Base-by-base conservation (phyloP, 345 rosid genomes). In the Excoecaria agallocha region DNA sequence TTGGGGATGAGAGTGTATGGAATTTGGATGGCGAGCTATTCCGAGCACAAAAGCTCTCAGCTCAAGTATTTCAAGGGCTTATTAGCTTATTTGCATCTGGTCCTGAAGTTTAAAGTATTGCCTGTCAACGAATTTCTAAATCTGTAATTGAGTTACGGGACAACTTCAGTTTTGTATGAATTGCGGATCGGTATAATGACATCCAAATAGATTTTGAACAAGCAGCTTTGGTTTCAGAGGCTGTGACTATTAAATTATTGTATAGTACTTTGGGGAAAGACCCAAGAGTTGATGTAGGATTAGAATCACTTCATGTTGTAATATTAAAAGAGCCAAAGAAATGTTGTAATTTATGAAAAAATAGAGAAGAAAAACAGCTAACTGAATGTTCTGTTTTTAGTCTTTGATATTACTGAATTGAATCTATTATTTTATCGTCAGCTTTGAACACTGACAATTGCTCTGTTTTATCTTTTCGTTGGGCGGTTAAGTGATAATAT, bases 11-110 rank as follows among this genome's bases (percentile, higher is more conserved):
- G 85, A 90, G 97, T 75, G 76, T 88, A 55, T 94, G 97, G 97
- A 94, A 94, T 78, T 79, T 92, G 85, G 98, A 92, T 48, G 98
- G 98, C 9, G 98, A 94, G 93, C 89, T 87, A 72, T 90, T 94
- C 66, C 84, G 82, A 75, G 98, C 98, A 57, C 96, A 90, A 73
- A 84, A 89, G 72, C 89, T 92, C 70, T 94, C 98, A 13, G 97
- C 97, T 10, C 98, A 92, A 82, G 98, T 94, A 66, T 86, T 92
- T 74, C 89, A 87, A 38, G 90, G 98, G 73, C 91, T 94, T 73
- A 74, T 94, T 69, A 85, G 88, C 79, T 81, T 94, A 59, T 92
- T 94, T 63, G 97, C 98, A 4, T 85, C 97, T 46, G 98, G 98
- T 79, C 97, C 98, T 19, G 93, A 85, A 77, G 85, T 92, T 70